Conservation (phyloP, 2,329 filamentous ascomycete species). For the Hawksworthiomyces lignivorus region DNA sequence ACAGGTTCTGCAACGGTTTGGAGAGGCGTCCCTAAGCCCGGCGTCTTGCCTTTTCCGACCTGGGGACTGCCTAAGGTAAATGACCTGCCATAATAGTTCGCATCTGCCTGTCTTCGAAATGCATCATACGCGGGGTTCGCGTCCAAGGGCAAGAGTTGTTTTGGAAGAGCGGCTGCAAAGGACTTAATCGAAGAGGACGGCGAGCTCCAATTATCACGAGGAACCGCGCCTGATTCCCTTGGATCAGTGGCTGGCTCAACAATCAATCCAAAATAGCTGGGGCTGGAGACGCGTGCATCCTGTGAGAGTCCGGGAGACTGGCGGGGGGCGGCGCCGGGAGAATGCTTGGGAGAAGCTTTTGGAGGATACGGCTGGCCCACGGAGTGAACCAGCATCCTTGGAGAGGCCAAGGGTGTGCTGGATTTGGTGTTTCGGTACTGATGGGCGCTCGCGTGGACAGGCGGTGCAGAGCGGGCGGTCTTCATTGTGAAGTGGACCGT, state of each 20-base stretch:
- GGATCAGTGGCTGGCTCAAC: slow-evolving; percentile 54
- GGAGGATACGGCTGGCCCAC: slow-evolving; percentile 49
- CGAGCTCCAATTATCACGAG: slow-evolving; percentile 68
- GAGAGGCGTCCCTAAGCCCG: too few relatives aligned
- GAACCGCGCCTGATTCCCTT: slow-evolving; percentile 55
- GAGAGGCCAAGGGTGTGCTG: slow-evolving; percentile 45
- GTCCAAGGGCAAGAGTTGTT: slow-evolving; percentile 57
- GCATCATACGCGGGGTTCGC: slow-evolving; percentile 77
- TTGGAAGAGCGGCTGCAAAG: slow-evolving; percentile 60
- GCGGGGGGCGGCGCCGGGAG: slow-evolving; percentile 26
- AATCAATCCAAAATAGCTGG: slow-evolving; percentile 80
- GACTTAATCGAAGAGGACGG: slow-evolving; percentile 61
- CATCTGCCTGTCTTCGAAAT: slow-evolving; percentile 66
- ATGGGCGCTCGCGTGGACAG: slow-evolving; percentile 34
- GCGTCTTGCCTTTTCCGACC: not conserved
- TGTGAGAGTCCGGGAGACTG: slow-evolving; percentile 13
- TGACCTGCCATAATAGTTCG: slow-evolving; percentile 40
- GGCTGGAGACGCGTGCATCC: slow-evolving; percentile 57
- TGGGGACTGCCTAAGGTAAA: slow-evolving; percentile 42
- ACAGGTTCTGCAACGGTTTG: too few relatives aligned
- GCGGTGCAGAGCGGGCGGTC: slow-evolving; percentile 31
- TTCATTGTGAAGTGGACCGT: slow-evolving; percentile 39
- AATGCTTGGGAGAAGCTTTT: slow-evolving; percentile 43
- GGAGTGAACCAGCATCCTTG: slow-evolving; percentile 40
- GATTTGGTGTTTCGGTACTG: slow-evolving; percentile 33